Evolutionary conservation across 2,329 filamentous ascomycete genomes (phyloP).

Genomic region (Aspergillus pseudoterreus): DNA sequence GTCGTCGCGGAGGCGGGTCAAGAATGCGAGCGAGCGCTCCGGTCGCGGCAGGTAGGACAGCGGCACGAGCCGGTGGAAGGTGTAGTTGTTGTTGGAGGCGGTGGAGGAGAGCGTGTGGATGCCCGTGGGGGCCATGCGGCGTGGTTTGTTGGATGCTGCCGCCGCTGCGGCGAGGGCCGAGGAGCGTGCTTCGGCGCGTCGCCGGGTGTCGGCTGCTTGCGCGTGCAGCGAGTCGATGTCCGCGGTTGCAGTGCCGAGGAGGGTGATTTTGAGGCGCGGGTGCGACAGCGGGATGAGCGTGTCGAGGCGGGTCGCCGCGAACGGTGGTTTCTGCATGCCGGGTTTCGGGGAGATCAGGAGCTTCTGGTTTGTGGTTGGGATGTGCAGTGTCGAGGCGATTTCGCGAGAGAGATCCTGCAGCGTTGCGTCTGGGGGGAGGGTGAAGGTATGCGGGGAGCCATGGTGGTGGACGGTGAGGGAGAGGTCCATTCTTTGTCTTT

Average conservation of each 20-base stretch:
- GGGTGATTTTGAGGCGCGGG: constrained; percentile 44
- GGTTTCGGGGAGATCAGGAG: constrained; percentile 46
- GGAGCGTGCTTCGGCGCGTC: constrained; percentile 28
- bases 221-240: constrained; percentile 43
- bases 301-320: constrained; percentile 33
- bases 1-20: constrained; percentile 74
- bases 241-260: constrained; percentile 41
- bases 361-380: constrained; percentile 42
- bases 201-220: constrained; percentile 25
- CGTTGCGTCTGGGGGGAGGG: constrained; percentile 49
- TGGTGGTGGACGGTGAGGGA: constrained; percentile 55
- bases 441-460: constrained; percentile 47
- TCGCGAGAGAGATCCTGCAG: constrained; percentile 41
- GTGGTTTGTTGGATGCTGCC: constrained; percentile 1
- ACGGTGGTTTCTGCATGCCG: constrained; percentile 45
- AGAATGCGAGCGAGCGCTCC: constrained; percentile 64
- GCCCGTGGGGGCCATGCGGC: constrained; percentile 11
- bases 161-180: constrained; percentile 20
- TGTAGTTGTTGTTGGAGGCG: constrained; percentile 61
- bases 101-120: constrained; percentile 27
- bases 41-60: constrained; percentile 75
- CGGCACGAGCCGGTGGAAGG: constrained; percentile 73
- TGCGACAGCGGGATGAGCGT: constrained; percentile 31
- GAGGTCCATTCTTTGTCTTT: not conserved
- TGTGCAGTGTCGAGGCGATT: constrained; percentile 34